Conservation (phyloP, 345 rosid genomes). For the Eucalyptus shirleyi region DNA sequence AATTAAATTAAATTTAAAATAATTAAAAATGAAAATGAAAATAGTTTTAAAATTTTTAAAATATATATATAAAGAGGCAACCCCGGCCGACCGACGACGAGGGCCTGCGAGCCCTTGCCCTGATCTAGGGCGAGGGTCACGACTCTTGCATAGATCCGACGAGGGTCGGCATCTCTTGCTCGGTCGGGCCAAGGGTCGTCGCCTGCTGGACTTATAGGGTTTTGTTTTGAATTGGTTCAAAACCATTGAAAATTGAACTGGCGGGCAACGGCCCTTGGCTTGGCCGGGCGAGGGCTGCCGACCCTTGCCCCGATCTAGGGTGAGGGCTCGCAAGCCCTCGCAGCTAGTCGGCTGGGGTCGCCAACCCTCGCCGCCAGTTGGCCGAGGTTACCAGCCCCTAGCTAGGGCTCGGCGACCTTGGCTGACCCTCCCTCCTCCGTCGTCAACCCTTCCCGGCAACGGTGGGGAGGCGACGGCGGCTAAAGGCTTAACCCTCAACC, state of each 20-base stretch:
- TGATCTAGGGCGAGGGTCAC: rapidly evolving
- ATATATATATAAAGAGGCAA: rapidly evolving
- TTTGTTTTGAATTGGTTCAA: too few relatives aligned
- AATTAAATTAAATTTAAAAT: too few relatives aligned
- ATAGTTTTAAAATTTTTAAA: too few relatives aligned
- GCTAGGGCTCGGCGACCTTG: rapidly evolving
- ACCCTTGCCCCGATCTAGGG: too few relatives aligned
- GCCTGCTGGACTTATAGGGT: too few relatives aligned
- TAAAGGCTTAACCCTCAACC: too few relatives aligned
- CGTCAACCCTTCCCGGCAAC: rapidly evolving
- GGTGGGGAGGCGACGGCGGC: too few relatives aligned
- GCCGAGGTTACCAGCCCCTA: too few relatives aligned
- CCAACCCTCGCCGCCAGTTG: too few relatives aligned
- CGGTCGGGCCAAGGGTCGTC: rapidly evolving
- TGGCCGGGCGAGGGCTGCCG: rapidly evolving
- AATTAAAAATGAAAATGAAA: too few relatives aligned
- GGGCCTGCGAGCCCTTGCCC: rapidly evolving
- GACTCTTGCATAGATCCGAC: rapidly evolving
- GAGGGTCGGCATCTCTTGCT: rapidly evolving
- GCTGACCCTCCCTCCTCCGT: rapidly evolving
- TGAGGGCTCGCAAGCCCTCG: rapidly evolving
- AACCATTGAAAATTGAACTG: too few relatives aligned
- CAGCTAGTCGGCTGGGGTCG: rapidly evolving
- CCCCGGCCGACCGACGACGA: rapidly evolving
- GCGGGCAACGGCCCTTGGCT: too few relatives aligned